These are phyloP conservation scores for Mycena sp. DNA, from an alignment of 1,284 basidiomycete species.

Conservation along the genomic window DNA sequence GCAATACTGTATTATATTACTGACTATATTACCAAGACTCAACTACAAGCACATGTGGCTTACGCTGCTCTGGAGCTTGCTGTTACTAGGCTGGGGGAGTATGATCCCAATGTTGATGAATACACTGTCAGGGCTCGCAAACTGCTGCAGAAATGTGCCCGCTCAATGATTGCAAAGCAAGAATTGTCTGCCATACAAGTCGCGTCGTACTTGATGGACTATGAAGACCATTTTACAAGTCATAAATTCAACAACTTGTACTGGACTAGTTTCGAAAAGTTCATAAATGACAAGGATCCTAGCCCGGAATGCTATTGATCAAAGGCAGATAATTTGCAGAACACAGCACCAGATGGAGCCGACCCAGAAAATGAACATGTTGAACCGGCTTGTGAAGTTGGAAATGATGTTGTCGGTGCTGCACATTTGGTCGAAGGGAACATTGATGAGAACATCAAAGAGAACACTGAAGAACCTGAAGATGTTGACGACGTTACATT, in stretches of 20 bases:
- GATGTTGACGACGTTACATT: too few relatives aligned
- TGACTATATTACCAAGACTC: conserved; percentile 52
- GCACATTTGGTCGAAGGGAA: too few relatives aligned
- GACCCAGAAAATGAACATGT: too few relatives aligned
- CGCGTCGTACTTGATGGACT: conserved; percentile 44
- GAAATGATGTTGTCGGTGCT: too few relatives aligned
- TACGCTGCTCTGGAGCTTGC: conserved; percentile 46
- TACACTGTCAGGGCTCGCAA: conserved; percentile 35
- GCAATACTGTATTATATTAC: conserved; percentile 53
- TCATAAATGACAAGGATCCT: conserved; percentile 27
- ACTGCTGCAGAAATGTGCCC: conserved; percentile 47
- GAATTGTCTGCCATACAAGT: conserved; percentile 51
- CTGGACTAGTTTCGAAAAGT: conserved; percentile 44
- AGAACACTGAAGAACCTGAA: too few relatives aligned
- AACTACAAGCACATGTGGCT: conserved; percentile 47
- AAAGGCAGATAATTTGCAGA: background rate
- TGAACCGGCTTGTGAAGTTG: too few relatives aligned
- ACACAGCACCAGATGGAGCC: too few relatives aligned
- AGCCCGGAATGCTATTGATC: conserved; percentile 30
- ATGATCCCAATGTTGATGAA: conserved; percentile 29
- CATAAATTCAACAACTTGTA: conserved; percentile 44
- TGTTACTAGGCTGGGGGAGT: conserved; percentile 37
- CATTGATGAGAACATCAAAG: too few relatives aligned
- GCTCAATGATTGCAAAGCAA: conserved; percentile 46
- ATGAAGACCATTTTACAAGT: conserved; percentile 48